phyloP scores from a whole-genome alignment of 176 grass and related monocot species.

The Aegilops umbellulata region DNA sequence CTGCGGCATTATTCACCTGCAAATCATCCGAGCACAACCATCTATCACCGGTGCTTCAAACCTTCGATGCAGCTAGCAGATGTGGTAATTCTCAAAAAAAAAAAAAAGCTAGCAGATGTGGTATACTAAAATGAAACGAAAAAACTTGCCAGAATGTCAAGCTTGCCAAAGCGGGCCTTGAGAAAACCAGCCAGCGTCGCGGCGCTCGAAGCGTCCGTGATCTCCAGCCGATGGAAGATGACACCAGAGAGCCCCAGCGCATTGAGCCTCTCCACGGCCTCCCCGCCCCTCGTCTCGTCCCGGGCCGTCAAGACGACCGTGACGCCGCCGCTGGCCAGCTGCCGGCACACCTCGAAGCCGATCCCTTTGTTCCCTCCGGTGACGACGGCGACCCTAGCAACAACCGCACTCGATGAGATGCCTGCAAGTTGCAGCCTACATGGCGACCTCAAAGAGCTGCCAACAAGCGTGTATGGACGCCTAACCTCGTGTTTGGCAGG shows the following conservation, averaged over 20 bases:
- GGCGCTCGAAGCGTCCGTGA: slow-evolving; percentile 37
- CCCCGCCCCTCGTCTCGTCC: slow-evolving; percentile 33
- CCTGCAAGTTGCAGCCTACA: background rate
- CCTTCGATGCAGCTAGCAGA: background rate
- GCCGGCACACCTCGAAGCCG: slow-evolving; percentile 53
- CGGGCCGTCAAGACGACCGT: slow-evolving; percentile 45
- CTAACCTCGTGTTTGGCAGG: background rate
- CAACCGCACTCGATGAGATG: background rate
- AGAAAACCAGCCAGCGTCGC: slow-evolving; percentile 36
- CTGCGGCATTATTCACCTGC: background rate
- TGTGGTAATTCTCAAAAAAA: no score
- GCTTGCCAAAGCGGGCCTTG: slow-evolving; percentile 30
- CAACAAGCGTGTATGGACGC: background rate
- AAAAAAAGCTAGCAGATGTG: no score
- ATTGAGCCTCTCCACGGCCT: slow-evolving; percentile 27
- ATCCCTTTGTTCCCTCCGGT: slow-evolving; percentile 58
- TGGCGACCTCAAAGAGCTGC: background rate
- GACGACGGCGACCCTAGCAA: slow-evolving; percentile 41
- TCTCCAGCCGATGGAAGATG: slow-evolving; percentile 47
- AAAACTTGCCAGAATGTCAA: slow-evolving; percentile 38
- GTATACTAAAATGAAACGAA: background rate
- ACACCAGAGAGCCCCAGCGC: background rate
- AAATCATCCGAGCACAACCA: background rate
- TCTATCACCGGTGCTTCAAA: background rate
- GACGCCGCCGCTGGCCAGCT: slow-evolving; percentile 21